A percentile compares a stretch with the other conserved stretches of the same genome.
phyloP scores from a whole-genome alignment of 768 basidiomycete species.

The Neoboletus subvelutipes region DNA sequence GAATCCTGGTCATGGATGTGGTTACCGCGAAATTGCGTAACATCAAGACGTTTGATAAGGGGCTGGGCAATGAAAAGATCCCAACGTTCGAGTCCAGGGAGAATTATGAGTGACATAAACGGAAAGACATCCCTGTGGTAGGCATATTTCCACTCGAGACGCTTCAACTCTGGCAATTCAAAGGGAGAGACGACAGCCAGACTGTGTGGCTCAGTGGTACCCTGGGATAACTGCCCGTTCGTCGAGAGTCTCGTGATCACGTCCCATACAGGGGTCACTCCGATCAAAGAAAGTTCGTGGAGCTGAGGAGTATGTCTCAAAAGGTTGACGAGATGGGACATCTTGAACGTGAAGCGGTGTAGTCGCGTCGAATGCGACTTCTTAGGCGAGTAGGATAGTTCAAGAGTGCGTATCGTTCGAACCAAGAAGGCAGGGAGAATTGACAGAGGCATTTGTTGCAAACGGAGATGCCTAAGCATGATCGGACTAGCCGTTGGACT shows the following conservation, averaged over 20 bases:
- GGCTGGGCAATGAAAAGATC: slow-evolving; percentile 44
- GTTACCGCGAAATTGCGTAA: slow-evolving; percentile 30
- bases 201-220: slow-evolving; percentile 5
- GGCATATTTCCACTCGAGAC: slow-evolving; percentile 50
- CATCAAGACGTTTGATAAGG: slow-evolving; percentile 29
- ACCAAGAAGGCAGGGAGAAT: slow-evolving; percentile 39
- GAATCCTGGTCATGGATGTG: slow-evolving; percentile 30
- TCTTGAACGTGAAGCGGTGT: slow-evolving; percentile 36
- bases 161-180: slow-evolving; percentile 39
- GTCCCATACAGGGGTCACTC: slow-evolving; percentile 44
- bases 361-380: slow-evolving; percentile 15
- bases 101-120: slow-evolving; percentile 42
- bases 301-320: slow-evolving; percentile 40
- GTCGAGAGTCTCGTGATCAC: slow-evolving; percentile 13
- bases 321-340: slow-evolving; percentile 41
- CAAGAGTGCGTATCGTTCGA: slow-evolving; percentile 40
- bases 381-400: slow-evolving; percentile 41
- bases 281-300: slow-evolving; percentile 42
- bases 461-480: slow-evolving; percentile 35
- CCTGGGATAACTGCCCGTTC: slow-evolving; percentile 11
- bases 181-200: slow-evolving; percentile 22
- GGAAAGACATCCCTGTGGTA: slow-evolving; percentile 41
- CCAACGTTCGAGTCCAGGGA: slow-evolving; percentile 43
- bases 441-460: slow-evolving; percentile 43
- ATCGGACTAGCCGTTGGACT: slow-evolving; percentile 1